These are phyloP conservation scores for Tulasnella sp. DNA, from an alignment of 768 basidiomycete genomes.

Conservation along the genomic window DNA sequence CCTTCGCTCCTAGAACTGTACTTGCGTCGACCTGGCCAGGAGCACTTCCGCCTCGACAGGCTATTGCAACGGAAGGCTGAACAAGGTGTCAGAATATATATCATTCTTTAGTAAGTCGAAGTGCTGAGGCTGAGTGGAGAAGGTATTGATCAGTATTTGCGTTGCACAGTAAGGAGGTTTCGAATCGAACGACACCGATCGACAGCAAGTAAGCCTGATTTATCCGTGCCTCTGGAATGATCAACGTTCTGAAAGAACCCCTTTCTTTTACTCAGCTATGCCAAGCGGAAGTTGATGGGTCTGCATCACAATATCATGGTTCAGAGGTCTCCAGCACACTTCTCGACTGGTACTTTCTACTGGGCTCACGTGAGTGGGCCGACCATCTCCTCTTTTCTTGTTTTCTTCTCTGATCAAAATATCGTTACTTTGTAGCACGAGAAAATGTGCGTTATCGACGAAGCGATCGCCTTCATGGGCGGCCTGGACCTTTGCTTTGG, in stretches of 20 bases:
- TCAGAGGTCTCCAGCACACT: constrained; percentile 96
- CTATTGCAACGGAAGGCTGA: constrained; percentile 88
- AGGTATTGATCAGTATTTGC: constrained; percentile 23
- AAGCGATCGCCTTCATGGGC: constrained; percentile 97
- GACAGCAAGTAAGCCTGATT: constrained; percentile 74
- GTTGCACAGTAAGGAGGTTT: constrained; percentile 81
- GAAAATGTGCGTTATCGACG: constrained; percentile 96
- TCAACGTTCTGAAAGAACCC: neutral
- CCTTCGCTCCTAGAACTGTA: constrained; percentile 62
- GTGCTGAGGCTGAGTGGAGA: constrained; percentile 6
- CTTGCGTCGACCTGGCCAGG: constrained; percentile 81
- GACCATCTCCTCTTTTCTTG: neutral
- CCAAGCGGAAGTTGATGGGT: constrained; percentile 77
- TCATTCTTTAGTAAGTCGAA: constrained; percentile 83
- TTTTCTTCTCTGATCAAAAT: neutral
- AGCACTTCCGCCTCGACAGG: constrained; percentile 82
- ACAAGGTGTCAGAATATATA: constrained; percentile 93
- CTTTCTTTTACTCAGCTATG: constrained; percentile 56
- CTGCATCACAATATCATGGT: constrained; percentile 94
- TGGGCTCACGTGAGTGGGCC: constrained; percentile 88
- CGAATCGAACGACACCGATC: constrained; percentile 89
- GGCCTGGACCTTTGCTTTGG: constrained; percentile 95
- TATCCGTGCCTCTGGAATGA: neutral
- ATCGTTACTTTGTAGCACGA: constrained; percentile 67
- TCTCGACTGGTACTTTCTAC: constrained; percentile 95